Evolutionary conservation across 1,139 yeast genomes (phyloP).

Genomic region (Pichia sp.): DNA sequence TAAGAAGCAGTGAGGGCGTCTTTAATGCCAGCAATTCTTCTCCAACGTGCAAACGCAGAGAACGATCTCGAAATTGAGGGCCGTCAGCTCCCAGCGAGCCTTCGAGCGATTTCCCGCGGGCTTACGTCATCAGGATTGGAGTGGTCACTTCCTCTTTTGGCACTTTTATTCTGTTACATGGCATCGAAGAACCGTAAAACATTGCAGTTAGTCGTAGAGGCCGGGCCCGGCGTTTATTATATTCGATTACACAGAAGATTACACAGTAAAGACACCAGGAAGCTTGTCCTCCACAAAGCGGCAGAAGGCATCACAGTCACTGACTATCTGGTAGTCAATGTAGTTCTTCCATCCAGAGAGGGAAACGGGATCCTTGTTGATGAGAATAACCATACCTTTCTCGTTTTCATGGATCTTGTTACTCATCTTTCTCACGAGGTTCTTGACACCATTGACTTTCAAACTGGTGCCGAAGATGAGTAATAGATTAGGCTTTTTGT

Average conservation of each 20-base stretch:
- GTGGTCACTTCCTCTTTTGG: too few species aligned
- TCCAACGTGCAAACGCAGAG: too few species aligned
- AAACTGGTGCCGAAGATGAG: conserved; percentile 76
- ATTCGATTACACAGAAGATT: background rate
- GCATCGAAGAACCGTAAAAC: too few species aligned
- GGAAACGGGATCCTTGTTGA: conserved; percentile 54
- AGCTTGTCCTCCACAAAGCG: conserved; percentile 46
- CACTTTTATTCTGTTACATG: too few species aligned
- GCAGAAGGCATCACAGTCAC: conserved; percentile 86
- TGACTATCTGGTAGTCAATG: conserved; percentile 69
- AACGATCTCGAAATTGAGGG: too few species aligned
- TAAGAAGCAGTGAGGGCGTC: too few species aligned
- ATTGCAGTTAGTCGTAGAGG: too few species aligned
- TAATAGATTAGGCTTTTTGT: conserved; percentile 57
- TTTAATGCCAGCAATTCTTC: too few species aligned
- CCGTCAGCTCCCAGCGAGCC: too few species aligned
- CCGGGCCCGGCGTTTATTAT: too few species aligned
- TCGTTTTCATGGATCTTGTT: conserved; percentile 53
- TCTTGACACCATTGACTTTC: conserved; percentile 71
- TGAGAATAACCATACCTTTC: conserved; percentile 61
- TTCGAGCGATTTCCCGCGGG: too few species aligned
- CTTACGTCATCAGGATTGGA: too few species aligned
- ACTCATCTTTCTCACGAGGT: conserved; percentile 59
- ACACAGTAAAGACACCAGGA: conserved; percentile 39
- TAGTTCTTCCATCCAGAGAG: conserved; percentile 52